Evolutionary conservation across 176 grass and related monocot species (phyloP).

Genomic region (Metroxylon sagu): DNA sequence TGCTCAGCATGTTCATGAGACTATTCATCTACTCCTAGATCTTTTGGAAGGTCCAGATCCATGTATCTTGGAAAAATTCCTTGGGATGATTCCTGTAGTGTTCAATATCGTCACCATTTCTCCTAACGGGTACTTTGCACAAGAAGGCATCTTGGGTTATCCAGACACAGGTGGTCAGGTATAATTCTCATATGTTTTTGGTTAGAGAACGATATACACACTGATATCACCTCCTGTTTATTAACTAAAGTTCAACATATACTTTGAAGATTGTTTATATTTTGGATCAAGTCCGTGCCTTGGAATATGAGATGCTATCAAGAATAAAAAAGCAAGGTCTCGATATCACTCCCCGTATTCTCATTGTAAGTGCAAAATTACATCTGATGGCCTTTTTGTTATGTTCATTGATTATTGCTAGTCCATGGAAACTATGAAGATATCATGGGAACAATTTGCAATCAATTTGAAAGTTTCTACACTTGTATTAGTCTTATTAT

Average conservation of each 20-base stretch:
- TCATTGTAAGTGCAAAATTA: constrained; percentile 60
- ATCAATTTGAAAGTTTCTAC: too few relatives aligned
- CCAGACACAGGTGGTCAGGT: constrained; percentile 99
- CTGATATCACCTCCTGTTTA: too few relatives aligned
- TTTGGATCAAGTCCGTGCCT: constrained; percentile 97
- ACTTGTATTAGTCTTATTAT: background rate
- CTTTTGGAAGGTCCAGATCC: constrained; percentile 95
- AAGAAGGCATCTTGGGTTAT: constrained; percentile 97
- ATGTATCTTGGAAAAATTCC: constrained; percentile 84
- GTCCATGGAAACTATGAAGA: too few relatives aligned
- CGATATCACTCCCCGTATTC: constrained; percentile 86
- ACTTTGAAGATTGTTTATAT: constrained; percentile 81
- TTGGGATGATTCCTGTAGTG: constrained; percentile 87
- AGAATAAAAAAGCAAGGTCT: constrained; percentile 97
- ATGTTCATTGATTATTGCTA: too few relatives aligned
- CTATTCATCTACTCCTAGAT: constrained; percentile 94
- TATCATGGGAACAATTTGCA: too few relatives aligned
- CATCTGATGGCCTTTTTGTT: too few relatives aligned
- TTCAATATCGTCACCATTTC: constrained; percentile 96
- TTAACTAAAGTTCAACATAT: too few relatives aligned
- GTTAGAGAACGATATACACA: too few relatives aligned
- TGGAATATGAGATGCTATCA: constrained; percentile 95
- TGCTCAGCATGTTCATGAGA: constrained; percentile 58
- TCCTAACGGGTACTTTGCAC: constrained; percentile 91
- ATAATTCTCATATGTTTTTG: constrained; percentile 2